Evolutionary conservation across 192 early-diverging fungal species (phyloP).

Genomic region (Coemansia erecta): DNA sequence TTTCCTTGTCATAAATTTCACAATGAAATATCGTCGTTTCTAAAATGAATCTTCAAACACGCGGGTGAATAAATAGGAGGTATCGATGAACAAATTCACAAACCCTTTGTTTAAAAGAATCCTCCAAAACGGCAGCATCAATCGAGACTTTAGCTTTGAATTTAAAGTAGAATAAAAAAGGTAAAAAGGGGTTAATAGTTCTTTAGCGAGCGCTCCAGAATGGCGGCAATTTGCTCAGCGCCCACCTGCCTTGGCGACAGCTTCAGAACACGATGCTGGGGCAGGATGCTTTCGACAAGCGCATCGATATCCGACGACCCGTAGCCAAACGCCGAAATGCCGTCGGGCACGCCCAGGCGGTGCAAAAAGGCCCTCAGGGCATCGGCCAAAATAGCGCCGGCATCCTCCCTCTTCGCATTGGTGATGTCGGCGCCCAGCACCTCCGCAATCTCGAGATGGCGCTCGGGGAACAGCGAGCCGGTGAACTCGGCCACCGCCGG

Average conservation of each 20-base stretch:
- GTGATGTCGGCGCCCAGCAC: conserved; percentile 70
- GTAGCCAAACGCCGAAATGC: conserved; percentile 76
- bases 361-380: conserved; percentile 74
- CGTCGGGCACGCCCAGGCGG: conserved; percentile 77
- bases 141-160: neutral
- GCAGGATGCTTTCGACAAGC: conserved; percentile 81
- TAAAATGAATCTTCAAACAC: too few species aligned
- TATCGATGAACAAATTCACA: too few species aligned
- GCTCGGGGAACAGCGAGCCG: conserved; percentile 73
- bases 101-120: too few species aligned
- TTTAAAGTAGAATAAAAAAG: too few species aligned
- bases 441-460: conserved; percentile 78
- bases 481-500: conserved; percentile 90
- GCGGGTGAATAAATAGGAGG: too few species aligned
- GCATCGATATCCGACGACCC: conserved; percentile 63
- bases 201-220: conserved; percentile 47
- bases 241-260: conserved; percentile 66
- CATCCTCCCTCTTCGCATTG: conserved; percentile 64
- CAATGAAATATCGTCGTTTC: too few species aligned
- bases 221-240: conserved; percentile 43
- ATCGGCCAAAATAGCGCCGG: conserved; percentile 74
- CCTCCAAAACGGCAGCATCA: too few species aligned
- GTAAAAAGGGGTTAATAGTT: conserved; percentile 22
- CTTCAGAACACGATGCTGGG: conserved; percentile 90
- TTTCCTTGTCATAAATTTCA: too few species aligned